Evolutionary conservation across 805 yeast species (phyloP).

Genomic region (Suhomyces sp.): DNA sequence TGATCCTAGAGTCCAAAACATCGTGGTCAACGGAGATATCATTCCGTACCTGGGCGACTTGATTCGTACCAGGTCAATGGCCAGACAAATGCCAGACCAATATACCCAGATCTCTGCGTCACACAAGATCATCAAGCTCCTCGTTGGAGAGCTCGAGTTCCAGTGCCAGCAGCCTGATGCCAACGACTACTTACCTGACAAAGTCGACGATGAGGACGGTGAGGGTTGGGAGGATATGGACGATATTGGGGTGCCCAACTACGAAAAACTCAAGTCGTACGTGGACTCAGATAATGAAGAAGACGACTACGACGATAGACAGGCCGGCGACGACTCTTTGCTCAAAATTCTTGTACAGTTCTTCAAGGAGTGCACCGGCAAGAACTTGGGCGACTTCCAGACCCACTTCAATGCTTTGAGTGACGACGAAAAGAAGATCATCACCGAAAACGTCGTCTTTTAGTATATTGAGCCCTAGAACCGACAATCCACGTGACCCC

Average conservation of each 20-base stretch:
- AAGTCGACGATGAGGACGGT: slow-evolving; percentile 27
- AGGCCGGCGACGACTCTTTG: slow-evolving; percentile 31
- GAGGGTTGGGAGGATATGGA: slow-evolving; percentile 80
- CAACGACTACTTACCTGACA: slow-evolving; percentile 29
- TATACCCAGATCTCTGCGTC: slow-evolving; percentile 68
- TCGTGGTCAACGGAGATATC: slow-evolving; percentile 75
- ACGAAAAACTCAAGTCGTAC: slow-evolving; percentile 58
- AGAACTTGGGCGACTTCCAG: slow-evolving; percentile 51
- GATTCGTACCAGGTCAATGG: slow-evolving; percentile 86
- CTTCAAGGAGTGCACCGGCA: slow-evolving; percentile 54
- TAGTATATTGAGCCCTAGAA: not conserved
- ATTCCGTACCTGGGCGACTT: slow-evolving; percentile 57
- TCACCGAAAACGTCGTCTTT: slow-evolving; percentile 49
- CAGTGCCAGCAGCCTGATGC: slow-evolving; percentile 55
- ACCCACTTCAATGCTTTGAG: slow-evolving; percentile 45
- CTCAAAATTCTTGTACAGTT: slow-evolving; percentile 45
- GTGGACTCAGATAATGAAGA: slow-evolving; percentile 46
- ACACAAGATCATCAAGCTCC: slow-evolving; percentile 66
- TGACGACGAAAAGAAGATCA: slow-evolving; percentile 52
- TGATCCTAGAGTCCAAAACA: slow-evolving; percentile 47
- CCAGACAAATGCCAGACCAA: slow-evolving; percentile 58
- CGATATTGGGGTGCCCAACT: slow-evolving; percentile 59
- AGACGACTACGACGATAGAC: slow-evolving; percentile 25
- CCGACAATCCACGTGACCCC: not conserved
- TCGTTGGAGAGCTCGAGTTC: slow-evolving; percentile 64